Base-by-base conservation (phyloP, 2,329 filamentous ascomycete species). In the Phaeosphaeriaceae sp. region DNA sequence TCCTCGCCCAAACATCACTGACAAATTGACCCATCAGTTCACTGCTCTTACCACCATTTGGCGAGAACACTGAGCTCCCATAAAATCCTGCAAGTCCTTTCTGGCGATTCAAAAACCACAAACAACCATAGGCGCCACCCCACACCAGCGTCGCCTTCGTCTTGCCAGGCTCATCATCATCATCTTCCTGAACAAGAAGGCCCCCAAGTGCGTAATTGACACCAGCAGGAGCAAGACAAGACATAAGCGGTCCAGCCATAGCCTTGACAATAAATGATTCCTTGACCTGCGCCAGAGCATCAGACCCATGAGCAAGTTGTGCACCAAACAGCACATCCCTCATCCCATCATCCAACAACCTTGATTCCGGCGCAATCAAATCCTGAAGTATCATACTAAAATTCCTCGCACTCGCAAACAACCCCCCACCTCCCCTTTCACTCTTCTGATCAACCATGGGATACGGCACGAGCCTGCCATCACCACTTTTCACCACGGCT, bases 41-140 rank as follows among this genome's bases (percentile, higher is more conserved):
- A n/a, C n/a, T n/a, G n/a, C n/a, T n/a, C n/a, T n/a, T n/a, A n/a
- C n/a, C n/a, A n/a, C n/a, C n/a, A n/a, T n/a, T n/a, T n/a, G n/a
- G n/a, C n/a, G n/a, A n/a, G n/a, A n/a, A n/a, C n/a, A n/a, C n/a
- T n/a, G n/a, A n/a, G n/a, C n/a, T n/a, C n/a, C n/a, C n/a, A n/a
- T n/a, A n/a, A n/a, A n/a, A n/a, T n/a, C n/a, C n/a, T n/a, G 55
- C 63, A 12, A 66, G 32, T 2, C 60, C 57, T 26, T 48, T 54
- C 49, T 67, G 58, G 11, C 60, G 42, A 52, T 67, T 66, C n/a
- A 61, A 29, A 36, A 38, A 50, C 63, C 60, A 70, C 17, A 54
- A 12, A 9, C 63, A 20, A 39, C 64, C 67, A 11, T 56, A 55
- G 42, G 64, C 26, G 4, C 65, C 63, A 26, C 50, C 56, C 60